Conservation (phyloP, 345 rosid species). For the Gynandropsis gynandra region DNA sequence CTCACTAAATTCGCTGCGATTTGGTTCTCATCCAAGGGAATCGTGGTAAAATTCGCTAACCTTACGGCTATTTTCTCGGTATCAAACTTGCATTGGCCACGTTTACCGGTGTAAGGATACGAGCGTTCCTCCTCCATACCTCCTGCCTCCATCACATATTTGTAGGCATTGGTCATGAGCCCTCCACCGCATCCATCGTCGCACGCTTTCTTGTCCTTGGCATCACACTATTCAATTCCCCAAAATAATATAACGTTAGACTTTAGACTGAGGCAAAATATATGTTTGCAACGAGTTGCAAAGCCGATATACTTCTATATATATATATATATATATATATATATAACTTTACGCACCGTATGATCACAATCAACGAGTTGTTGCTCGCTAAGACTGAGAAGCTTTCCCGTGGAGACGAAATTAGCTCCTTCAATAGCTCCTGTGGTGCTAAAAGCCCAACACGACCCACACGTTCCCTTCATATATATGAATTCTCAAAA, state of each 20-base stretch:
- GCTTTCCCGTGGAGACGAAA: slow-evolving; percentile 68
- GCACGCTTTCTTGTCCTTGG: slow-evolving; percentile 47
- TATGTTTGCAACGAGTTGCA: too few species aligned
- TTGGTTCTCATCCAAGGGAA: slow-evolving; percentile 64
- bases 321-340: background rate
- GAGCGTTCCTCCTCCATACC: slow-evolving; percentile 65
- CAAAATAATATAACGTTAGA: too few species aligned
- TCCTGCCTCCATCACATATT: slow-evolving; percentile 67
- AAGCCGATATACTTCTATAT: background rate
- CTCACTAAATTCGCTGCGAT: slow-evolving; percentile 65
- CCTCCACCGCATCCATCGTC: slow-evolving; percentile 81
- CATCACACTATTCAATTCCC: slow-evolving; percentile 46
- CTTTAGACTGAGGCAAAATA: too few species aligned
- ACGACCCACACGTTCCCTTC: slow-evolving; percentile 82
- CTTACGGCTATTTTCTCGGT: slow-evolving; percentile 41
- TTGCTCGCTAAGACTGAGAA: slow-evolving; percentile 86
- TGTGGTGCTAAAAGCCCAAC: slow-evolving; percentile 96
- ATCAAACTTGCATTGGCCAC: slow-evolving; percentile 55
- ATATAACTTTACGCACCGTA: slow-evolving; percentile 30
- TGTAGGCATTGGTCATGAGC: slow-evolving; percentile 84
- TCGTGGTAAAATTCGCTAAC: slow-evolving; percentile 53
- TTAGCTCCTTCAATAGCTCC: slow-evolving; percentile 83
- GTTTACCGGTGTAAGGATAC: slow-evolving; percentile 61
- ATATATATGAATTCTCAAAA: too few species aligned
- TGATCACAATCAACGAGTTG: slow-evolving; percentile 86